Evolutionary conservation across 805 yeast genomes (phyloP).

Genomic region (Wickerhamiella alocasiicola): DNA sequence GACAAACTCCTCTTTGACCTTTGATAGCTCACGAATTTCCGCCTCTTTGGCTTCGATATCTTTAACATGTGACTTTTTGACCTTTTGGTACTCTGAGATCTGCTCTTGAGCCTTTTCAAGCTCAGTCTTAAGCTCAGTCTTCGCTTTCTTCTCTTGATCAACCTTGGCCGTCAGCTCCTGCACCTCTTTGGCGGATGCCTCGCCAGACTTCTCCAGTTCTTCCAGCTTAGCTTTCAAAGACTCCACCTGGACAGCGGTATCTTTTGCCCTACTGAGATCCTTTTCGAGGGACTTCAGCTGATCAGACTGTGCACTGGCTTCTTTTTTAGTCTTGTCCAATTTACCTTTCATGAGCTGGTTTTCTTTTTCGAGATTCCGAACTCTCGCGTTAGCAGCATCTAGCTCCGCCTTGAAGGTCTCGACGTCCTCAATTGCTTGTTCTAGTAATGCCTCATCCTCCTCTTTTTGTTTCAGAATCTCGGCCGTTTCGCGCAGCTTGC

Average conservation of each 20-base stretch:
- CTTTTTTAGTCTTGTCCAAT: slow-evolving; percentile 12
- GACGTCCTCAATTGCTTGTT: slow-evolving; percentile 11
- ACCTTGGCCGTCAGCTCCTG: neutral
- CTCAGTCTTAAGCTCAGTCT: neutral
- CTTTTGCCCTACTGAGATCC: too few species aligned
- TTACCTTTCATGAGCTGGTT: slow-evolving; percentile 11
- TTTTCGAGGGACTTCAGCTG: slow-evolving; percentile 7
- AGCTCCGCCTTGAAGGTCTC: slow-evolving; percentile 10
- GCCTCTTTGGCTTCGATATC: neutral
- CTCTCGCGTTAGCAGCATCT: slow-evolving; percentile 8
- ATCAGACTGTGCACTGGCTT: neutral
- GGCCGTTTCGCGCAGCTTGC: slow-evolving; percentile 29
- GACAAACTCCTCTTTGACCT: neutral
- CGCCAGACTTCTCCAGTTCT: neutral
- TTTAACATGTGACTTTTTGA: neutral
- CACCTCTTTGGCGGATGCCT: slow-evolving; percentile 1
- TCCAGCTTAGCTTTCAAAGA: neutral
- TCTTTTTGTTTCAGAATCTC: slow-evolving; percentile 16
- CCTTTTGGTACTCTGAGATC: neutral
- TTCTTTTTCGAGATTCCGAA: slow-evolving; percentile 7
- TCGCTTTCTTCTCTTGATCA: neutral
- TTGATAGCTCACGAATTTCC: neutral
- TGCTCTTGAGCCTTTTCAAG: neutral
- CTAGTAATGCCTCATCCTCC: slow-evolving; percentile 17
- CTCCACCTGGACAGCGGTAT: too few species aligned